phyloP scores from a whole-genome alignment of 768 basidiomycete genomes.

The Pleurotus cornucopiae region DNA sequence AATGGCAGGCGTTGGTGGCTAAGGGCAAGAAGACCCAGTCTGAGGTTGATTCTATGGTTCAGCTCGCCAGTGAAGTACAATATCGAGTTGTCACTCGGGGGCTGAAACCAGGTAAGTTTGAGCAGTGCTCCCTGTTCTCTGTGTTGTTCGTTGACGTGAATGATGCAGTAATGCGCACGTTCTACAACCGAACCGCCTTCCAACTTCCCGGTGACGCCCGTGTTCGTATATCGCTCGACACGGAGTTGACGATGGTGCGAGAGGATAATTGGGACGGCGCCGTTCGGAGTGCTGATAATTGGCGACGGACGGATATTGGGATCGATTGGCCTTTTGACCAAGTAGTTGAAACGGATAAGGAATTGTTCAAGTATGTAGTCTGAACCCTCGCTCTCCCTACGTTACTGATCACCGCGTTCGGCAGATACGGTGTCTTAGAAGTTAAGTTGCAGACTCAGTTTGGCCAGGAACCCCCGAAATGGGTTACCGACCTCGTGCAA shows the following conservation, averaged over 20 bases:
- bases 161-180: conserved; percentile 82
- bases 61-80: conserved; percentile 96
- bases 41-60: conserved; percentile 92
- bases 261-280: conserved; percentile 96
- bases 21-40: conserved; percentile 91
- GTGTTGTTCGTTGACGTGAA: neutral
- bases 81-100: conserved; percentile 82
- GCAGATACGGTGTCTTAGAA: conserved; percentile 87
- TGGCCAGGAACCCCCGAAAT: conserved; percentile 92
- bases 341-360: conserved; percentile 72
- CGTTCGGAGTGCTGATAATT: conserved; percentile 78
- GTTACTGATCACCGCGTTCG: neutral
- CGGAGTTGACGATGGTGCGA: conserved; percentile 88
- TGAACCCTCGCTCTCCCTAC: neutral
- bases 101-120: conserved; percentile 69
- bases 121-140: neutral
- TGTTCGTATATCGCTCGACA: conserved; percentile 97
- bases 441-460: conserved; percentile 96
- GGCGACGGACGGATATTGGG: conserved; percentile 91
- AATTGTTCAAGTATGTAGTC: conserved; percentile 85
- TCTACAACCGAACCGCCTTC: conserved; percentile 99
- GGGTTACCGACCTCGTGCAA: conserved; percentile 95
- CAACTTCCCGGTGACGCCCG: conserved; percentile 98
- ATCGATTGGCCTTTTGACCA: conserved; percentile 90
- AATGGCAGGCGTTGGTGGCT: conserved; percentile 80